Percentiles rank a stretch among this genome's conserved stretches.
These are phyloP conservation scores for Oryza nivara DNA, from an alignment of 176 grass and related monocot genomes.

Conservation along the genomic window DNA sequence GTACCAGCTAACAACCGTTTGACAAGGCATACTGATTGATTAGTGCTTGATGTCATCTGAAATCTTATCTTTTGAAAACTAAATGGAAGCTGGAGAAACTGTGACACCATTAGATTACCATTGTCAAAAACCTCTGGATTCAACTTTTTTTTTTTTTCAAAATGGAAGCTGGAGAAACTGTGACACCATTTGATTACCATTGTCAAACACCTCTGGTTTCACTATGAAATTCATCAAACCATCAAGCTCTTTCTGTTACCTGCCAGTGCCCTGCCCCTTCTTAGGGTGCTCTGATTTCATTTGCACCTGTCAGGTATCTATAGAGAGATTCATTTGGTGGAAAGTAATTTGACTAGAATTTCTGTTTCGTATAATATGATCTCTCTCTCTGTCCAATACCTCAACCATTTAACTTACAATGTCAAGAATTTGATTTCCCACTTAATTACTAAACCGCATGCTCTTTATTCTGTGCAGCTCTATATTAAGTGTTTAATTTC, in stretches of 20 bases:
- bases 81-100: neutral
- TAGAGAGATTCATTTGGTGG: constrained; percentile 4
- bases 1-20: constrained; percentile 48
- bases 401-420: neutral
- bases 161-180: neutral
- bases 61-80: constrained; percentile 18
- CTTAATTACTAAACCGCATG: neutral
- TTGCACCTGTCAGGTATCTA: constrained; percentile 7
- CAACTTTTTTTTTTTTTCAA: too few relatives aligned
- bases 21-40: constrained; percentile 30
- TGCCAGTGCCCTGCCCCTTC: constrained; percentile 16
- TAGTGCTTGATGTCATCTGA: constrained; percentile 3
- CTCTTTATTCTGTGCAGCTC: neutral
- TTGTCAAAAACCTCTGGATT: constrained; percentile 10
- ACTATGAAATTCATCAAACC: neutral
- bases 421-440: neutral
- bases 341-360: constrained; percentile 10
- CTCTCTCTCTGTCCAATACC: neutral
- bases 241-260: constrained; percentile 17
- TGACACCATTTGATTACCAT: neutral
- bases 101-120: neutral
- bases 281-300: constrained; percentile 19
- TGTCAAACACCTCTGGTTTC: constrained; percentile 4
- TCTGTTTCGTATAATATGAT: constrained; percentile 22
- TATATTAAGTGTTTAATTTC: constrained; percentile 9